Conservation (phyloP, 306 rosid genomes). For the Sicyos baderoa region DNA sequence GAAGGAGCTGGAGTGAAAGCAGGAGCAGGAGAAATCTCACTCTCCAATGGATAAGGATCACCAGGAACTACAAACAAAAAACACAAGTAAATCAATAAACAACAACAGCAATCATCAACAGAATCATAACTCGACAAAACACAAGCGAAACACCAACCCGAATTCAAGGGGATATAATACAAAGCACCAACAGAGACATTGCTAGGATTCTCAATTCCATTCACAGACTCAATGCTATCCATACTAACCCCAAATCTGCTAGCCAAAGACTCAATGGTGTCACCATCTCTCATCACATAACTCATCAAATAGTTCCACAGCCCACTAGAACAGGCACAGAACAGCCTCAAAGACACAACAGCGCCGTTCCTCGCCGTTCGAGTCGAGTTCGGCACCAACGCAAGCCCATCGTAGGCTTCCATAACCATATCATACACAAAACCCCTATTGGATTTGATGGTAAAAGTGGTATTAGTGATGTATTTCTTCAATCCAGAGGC, state of each 20-base stretch:
- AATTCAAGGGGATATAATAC: constrained; percentile 79
- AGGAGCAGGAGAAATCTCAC: constrained; percentile 50
- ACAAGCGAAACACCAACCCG: constrained; percentile 48
- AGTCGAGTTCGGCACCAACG: constrained; percentile 47
- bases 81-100: neutral
- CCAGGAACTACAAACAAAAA: constrained; percentile 65
- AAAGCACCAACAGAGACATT: constrained; percentile 78
- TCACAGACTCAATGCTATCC: constrained; percentile 79
- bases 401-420: constrained; percentile 75
- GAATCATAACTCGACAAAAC: neutral
- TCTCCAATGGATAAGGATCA: constrained; percentile 63
- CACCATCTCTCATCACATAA: constrained; percentile 86
- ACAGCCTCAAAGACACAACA: constrained; percentile 67
- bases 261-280: constrained; percentile 63
- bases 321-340: constrained; percentile 88
- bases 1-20: constrained; percentile 58
- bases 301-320: constrained; percentile 87
- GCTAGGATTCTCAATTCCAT: constrained; percentile 67
- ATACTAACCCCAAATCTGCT: constrained; percentile 93
- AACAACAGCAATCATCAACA: neutral
- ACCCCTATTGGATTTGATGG: constrained; percentile 67
- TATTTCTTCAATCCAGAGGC: constrained; percentile 44
- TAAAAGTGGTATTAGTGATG: constrained; percentile 60
- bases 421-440: constrained; percentile 49
- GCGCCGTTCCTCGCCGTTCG: constrained; percentile 57